A percentile compares a stretch with the other conserved stretches of the same genome.
Evolutionary conservation across 768 basidiomycete genomes (phyloP).

Genomic region (Candolleomyces eurysporus): DNA sequence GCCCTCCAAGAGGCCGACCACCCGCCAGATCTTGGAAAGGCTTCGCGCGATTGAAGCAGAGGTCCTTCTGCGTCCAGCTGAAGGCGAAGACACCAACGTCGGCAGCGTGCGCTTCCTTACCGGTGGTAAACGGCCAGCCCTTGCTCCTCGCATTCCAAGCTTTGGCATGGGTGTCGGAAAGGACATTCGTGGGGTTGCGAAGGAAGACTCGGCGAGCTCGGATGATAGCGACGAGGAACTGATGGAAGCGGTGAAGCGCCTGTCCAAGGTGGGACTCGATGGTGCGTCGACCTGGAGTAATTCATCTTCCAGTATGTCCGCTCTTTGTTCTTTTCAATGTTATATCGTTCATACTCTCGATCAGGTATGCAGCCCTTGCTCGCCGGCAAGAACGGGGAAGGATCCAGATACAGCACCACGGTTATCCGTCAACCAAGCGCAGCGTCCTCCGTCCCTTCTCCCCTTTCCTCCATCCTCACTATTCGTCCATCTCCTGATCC

Average conservation of each 20-base stretch:
- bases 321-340: background rate
- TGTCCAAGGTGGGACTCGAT: constrained; percentile 50
- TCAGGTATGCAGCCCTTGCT: constrained; percentile 55
- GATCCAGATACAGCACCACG: constrained; percentile 68
- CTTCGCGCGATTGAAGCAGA: constrained; percentile 82
- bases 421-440: constrained; percentile 54
- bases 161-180: constrained; percentile 74
- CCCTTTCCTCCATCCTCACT: constrained; percentile 72
- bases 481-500: constrained; percentile 57
- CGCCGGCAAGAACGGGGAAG: constrained; percentile 15
- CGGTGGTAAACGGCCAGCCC: constrained; percentile 54
- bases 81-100: constrained; percentile 70
- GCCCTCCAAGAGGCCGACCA: constrained; percentile 70
- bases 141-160: constrained; percentile 79
- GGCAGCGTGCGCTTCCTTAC: constrained; percentile 86
- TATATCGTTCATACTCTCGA: constrained; percentile 11
- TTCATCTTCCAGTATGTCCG: background rate
- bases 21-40: constrained; percentile 73
- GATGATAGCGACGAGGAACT: constrained; percentile 72
- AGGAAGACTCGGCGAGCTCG: constrained; percentile 21
- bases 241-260: constrained; percentile 53
- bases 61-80: constrained; percentile 63
- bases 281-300: constrained; percentile 37
- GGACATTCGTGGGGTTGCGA: constrained; percentile 41
- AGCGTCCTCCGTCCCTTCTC: constrained; percentile 35